Base-by-base conservation (phyloP, 2,329 filamentous ascomycete species). In the Lecanicillium sp. region DNA sequence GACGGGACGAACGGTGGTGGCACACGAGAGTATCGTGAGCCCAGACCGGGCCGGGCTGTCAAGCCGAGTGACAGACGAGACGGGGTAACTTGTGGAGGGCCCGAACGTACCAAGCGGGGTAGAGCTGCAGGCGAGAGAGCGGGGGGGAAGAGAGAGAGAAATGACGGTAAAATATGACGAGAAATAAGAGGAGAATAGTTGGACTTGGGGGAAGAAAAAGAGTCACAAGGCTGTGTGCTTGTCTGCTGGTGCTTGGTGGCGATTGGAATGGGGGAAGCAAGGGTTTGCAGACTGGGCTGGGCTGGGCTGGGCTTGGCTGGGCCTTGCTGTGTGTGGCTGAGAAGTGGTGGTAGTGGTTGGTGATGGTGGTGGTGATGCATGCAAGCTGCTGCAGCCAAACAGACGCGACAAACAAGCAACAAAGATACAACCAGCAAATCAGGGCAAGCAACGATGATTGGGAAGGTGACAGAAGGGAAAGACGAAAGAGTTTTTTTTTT, bases 171-270 rank as follows among this genome's bases (percentile, higher is more conserved):
- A 17, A 24, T 4, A 20, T 19, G 30, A 8, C 8, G 9, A 12
- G 12, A 24, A 6, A 30, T 20, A 17, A 15, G 15, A 10, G 23
- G 23, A 30, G 33, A 14, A 30, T 21, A 20, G 17, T 19, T 20
- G 32, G n/a, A n/a, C n/a, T n/a, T n/a, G n/a, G n/a, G n/a, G n/a
- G n/a, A n/a, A n/a, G 10, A n/a, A 19, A 41, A 27, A 11, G 19
- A 27, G 44, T 41, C 37, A 47, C 38, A 48, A 37, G 46, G 39
- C 38, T 42, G 23, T 42, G 8, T 47, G n/a, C n/a, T n/a, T n/a
- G n/a, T n/a, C n/a, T n/a, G n/a, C n/a, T n/a, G n/a, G n/a, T n/a
- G n/a, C n/a, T n/a, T n/a, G n/a, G n/a, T n/a, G n/a, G n/a, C n/a
- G n/a, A n/a, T n/a, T n/a, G n/a, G n/a, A n/a, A n/a, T n/a, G n/a